Base-by-base conservation (phyloP, 345 rosid genomes). In the Cochlearia excelsa region DNA sequence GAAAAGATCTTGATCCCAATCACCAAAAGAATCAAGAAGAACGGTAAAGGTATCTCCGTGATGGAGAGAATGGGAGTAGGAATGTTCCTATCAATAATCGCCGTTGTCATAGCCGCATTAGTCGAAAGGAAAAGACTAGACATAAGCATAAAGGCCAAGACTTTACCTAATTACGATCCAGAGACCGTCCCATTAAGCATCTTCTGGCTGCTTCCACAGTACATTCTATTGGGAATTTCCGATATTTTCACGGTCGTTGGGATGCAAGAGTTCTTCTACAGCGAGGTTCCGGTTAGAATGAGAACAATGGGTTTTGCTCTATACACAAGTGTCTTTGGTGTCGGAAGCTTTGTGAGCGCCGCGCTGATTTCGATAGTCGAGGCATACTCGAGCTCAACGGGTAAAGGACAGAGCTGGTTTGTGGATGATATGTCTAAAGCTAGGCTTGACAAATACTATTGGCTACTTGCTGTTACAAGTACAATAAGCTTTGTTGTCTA, bases 201-300 rank as follows among this genome's bases (percentile, higher is more conserved):
- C 52, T 78, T 85, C 26, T 85, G 89, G 81, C 26, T 88, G 74
- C 77, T 85, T 4, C 95, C 95, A 1, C 92, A 88, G 44, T 88
- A 88, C 77, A 75, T 88, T 37, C 70, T 88, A 2, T 34, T 88
- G 23, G 96, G 96, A 3, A 73, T 85, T 26, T 76, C 92, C 7
- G 92, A 88, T 61, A 78, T 88, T 5, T 88, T 88, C 66, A 88
- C 96, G 0, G 96, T 88, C 6, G 83, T 88, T 9, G 96, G 96
- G 3, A 85, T 88, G 96, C 96, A 85, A 60, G 96, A 88, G 74
- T 88, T 84, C 69, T 88, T 88, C 56, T 87, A 87, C 68, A 67
- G 69, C 27, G 89, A 87, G 61, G 89, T 87, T 4, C 95, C 95
- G 0, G 70, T 70, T 0, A 68, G 81, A 59, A 87, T 87, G 95